These are phyloP conservation scores for Chrysosporium keratinophilum DNA, from an alignment of 2,329 filamentous ascomycete genomes.

Conservation along the genomic window DNA sequence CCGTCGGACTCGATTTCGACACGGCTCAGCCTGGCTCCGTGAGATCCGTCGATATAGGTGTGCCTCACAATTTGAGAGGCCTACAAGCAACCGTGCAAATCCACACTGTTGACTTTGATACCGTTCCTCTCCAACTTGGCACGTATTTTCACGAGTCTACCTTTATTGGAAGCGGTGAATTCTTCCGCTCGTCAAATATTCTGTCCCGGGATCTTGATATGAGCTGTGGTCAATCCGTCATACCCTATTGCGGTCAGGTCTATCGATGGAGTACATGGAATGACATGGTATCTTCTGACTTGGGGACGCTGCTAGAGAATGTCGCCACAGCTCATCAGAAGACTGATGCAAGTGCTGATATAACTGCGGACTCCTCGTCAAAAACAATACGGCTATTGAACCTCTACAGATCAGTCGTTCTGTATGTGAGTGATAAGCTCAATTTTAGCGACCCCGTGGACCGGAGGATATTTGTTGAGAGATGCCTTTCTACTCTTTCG, in stretches of 20 bases:
- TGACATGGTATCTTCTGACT: slow-evolving; percentile 43
- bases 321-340: slow-evolving; percentile 12
- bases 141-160: slow-evolving; percentile 48
- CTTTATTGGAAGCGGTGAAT: slow-evolving; percentile 49
- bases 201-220: slow-evolving; percentile 36
- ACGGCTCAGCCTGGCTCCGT: neutral
- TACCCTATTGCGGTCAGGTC: slow-evolving; percentile 28
- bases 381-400: slow-evolving; percentile 13
- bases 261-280: slow-evolving; percentile 47
- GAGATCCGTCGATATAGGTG: slow-evolving; percentile 1
- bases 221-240: slow-evolving; percentile 29
- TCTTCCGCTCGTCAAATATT: slow-evolving; percentile 38
- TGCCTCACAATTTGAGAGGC: slow-evolving; percentile 24
- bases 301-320: slow-evolving; percentile 28
- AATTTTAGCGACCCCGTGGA: slow-evolving; percentile 48
- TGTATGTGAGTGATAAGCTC: slow-evolving; percentile 41
- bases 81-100: slow-evolving; percentile 40
- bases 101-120: slow-evolving; percentile 46
- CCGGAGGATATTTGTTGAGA: slow-evolving; percentile 38
- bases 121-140: slow-evolving; percentile 40
- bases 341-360: slow-evolving; percentile 8
- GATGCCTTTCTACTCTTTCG: slow-evolving; percentile 27
- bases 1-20: slow-evolving; percentile 22
- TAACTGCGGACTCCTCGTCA: neutral
- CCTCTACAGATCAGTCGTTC: slow-evolving; percentile 36